Evolutionary conservation across 345 rosid genomes (phyloP).

Genomic region (Crucihimalaya himalaica): DNA sequence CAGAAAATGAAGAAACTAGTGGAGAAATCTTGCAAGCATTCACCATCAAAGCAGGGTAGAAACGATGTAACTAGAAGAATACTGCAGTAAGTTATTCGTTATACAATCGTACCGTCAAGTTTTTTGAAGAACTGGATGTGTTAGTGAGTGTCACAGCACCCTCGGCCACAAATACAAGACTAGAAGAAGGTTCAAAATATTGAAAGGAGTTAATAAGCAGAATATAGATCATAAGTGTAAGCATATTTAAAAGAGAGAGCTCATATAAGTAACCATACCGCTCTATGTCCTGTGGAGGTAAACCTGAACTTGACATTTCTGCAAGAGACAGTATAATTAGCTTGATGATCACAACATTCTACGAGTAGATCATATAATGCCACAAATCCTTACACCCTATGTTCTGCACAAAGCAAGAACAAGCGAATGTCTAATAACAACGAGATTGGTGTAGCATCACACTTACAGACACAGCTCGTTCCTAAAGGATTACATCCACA

Average conservation of each 20-base stretch:
- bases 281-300: slow-evolving; percentile 61
- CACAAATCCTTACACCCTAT: background rate
- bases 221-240: slow-evolving; percentile 17
- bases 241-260: background rate
- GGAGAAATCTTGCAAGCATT: background rate
- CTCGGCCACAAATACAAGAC: slow-evolving; percentile 78
- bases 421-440: background rate
- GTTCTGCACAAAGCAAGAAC: background rate
- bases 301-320: slow-evolving; percentile 81
- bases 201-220: slow-evolving; percentile 12
- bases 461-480: background rate
- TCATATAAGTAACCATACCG: slow-evolving; percentile 48
- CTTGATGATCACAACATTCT: background rate
- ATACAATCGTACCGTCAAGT: slow-evolving; percentile 54
- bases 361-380: background rate
- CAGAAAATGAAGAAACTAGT: slow-evolving; percentile 5
- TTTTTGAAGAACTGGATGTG: slow-evolving; percentile 47
- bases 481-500: background rate
- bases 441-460: background rate
- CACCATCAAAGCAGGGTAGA: slow-evolving; percentile 10
- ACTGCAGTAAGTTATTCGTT: background rate
- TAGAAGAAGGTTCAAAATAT: slow-evolving; percentile 32
- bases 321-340: slow-evolving; percentile 41
- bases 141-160: slow-evolving; percentile 60
- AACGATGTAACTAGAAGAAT: slow-evolving; percentile 1